Percentiles rank a stretch among this genome's conserved stretches.
Conservation (phyloP, 805 yeast species). For the Kodamaea neixiangensis region DNA sequence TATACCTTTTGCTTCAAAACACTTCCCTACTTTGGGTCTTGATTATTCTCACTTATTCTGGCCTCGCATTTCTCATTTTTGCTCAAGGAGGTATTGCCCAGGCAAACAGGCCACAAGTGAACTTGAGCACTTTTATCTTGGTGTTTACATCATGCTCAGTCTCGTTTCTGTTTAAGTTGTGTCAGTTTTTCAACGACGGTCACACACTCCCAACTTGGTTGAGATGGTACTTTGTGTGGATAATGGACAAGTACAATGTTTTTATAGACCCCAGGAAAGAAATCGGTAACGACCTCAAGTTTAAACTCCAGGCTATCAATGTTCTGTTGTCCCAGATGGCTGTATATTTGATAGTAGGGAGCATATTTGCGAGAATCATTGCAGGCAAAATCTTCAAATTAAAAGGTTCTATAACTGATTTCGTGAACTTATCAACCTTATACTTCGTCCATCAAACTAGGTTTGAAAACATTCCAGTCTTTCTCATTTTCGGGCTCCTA, state of each 20-base stretch:
- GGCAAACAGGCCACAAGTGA: slow-evolving; percentile 23
- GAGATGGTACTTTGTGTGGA: slow-evolving; percentile 25
- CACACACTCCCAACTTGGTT: slow-evolving; percentile 49
- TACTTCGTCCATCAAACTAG: slow-evolving; percentile 58
- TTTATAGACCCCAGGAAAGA: slow-evolving; percentile 22
- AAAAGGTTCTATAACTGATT: slow-evolving; percentile 35
- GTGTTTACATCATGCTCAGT: slow-evolving; percentile 48
- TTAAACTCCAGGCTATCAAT: slow-evolving; percentile 24
- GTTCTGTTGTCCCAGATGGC: slow-evolving; percentile 29
- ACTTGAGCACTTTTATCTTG: slow-evolving; percentile 43
- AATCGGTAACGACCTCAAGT: slow-evolving; percentile 12
- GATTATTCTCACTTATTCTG: slow-evolving; percentile 41
- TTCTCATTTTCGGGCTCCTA: slow-evolving; percentile 31
- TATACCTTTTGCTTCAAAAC: slow-evolving; percentile 35
- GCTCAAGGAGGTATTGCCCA: slow-evolving; percentile 27
- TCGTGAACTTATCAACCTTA: slow-evolving; percentile 37
- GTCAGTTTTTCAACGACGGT: slow-evolving; percentile 56
- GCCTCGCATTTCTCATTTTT: slow-evolving; percentile 19
- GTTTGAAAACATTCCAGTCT: slow-evolving; percentile 56
- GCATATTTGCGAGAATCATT: slow-evolving; percentile 33
- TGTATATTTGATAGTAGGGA: slow-evolving; percentile 25
- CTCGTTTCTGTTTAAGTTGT: slow-evolving; percentile 55
- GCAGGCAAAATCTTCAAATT: slow-evolving; percentile 23
- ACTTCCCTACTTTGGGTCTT: slow-evolving; percentile 49
- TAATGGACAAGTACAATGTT: slow-evolving; percentile 30